Evolutionary conservation across 1,139 yeast species (phyloP), one percentile per base, ranked within the genome.

Genomic region (Geotrichum restrictum): DNA sequence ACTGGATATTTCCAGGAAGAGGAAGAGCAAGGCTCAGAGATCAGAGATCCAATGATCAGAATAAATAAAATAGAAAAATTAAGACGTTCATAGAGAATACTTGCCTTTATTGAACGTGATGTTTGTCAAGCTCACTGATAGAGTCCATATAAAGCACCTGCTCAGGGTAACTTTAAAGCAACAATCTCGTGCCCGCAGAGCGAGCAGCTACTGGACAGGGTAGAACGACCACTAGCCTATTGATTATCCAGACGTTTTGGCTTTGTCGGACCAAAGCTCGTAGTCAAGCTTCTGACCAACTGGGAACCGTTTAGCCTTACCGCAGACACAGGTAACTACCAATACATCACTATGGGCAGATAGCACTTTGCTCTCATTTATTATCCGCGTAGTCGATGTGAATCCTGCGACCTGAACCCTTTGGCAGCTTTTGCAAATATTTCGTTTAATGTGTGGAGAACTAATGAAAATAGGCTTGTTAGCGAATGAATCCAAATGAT

Each of bases 371-470:
- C 72, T 52, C 53, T 59, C 19, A 60, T 68, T 69, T 55, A 63
- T 52, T 5, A 72, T 45, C 40, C 64, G 58, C 32, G 73, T 62
- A 5, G 64, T 46, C 62, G 78, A 63, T 5, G 76, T 72, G 1
- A 71, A 50, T 0, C 85, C 85, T 0, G 82, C 78, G 0, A 77
- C 62, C 53, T 77, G 68, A 8, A 77, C 57, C 8, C 77, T 65
- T 51, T 76, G 65, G 64, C 94, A 85, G 24, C 66, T 67, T 59
- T 83, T 84, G 66, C 94, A 85, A 24, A 81, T 61, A 1, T 75
- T 71, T 57, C 91, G 69, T 64, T 85, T 86, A 19, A 85, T 62
- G 27, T 70, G 69, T 0, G 88, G 88, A 34, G 84, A 40, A 11
- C 53, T 50, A 14, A 3, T 18, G 33, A 43, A 27, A 8, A 8